Evolutionary conservation across 768 basidiomycete species (phyloP).

Genomic region (Phanerochaete sordida): DNA sequence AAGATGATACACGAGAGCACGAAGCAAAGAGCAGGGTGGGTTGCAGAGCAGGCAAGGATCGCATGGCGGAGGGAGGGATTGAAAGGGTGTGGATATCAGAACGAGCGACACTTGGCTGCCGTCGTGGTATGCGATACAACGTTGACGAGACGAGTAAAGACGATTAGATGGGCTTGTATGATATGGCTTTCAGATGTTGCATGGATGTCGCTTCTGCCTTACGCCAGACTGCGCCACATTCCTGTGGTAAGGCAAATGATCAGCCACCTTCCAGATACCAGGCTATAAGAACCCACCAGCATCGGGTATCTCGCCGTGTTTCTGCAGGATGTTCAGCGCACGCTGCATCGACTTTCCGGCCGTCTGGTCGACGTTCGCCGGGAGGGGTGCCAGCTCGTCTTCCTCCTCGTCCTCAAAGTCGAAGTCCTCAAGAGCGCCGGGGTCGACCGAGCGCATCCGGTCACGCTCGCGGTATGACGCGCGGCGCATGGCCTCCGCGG

Average conservation of each 20-base stretch:
- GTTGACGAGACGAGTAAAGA: neutral
- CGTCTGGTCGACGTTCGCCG: constrained; percentile 42
- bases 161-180: constrained; percentile 8
- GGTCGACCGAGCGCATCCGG: constrained; percentile 58
- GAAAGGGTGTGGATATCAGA: neutral
- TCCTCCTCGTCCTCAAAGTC: constrained; percentile 49
- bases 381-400: constrained; percentile 19
- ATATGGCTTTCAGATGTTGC: neutral
- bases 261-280: neutral
- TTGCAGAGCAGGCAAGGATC: neutral
- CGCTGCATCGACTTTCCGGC: constrained; percentile 35
- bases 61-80: neutral
- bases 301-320: constrained; percentile 58
- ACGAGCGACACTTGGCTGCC: neutral
- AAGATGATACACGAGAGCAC: neutral
- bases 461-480: constrained; percentile 70
- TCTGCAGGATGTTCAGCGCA: constrained; percentile 68
- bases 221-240: constrained; percentile 82
- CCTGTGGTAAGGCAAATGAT: constrained; percentile 40
- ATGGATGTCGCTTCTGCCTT: constrained; percentile 31
- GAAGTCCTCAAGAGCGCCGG: constrained; percentile 61
- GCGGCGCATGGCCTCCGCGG: constrained; percentile 52
- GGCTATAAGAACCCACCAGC: constrained; percentile 18
- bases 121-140: constrained; percentile 3
- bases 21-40: neutral